Base-by-base conservation (phyloP, 2,329 filamentous ascomycete genomes). In the Aureobasidium zeae region DNA sequence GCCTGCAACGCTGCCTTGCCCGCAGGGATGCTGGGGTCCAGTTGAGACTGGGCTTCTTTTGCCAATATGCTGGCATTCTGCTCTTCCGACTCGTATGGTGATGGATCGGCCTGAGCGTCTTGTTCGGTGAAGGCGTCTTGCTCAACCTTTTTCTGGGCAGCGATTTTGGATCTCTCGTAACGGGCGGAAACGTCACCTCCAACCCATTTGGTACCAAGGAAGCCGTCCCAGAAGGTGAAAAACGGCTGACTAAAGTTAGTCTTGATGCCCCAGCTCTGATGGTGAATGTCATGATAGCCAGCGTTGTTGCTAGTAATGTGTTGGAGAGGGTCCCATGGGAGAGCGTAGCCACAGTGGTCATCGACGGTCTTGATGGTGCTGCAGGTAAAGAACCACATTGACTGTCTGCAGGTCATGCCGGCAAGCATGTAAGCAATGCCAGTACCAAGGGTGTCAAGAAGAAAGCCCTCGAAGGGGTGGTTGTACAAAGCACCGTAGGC, bases 241-340 rank as follows among this genome's bases (percentile, higher is more conserved):
- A 46, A 46, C 6, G 44, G 36, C 30, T 46, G 44, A 4, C 81
- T 83, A 63, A 86, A 93, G 66, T 93, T 93, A 51, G 82, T 84
- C 74, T 96, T 98, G 73, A 98, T 94, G 46, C 91, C 91, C 88
- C 89, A 96, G 64, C 85, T 93, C 66, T 98, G 91, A 67, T 98
- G 91, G 65, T 98, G 91, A 47, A 98, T 89, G 59, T 98, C 91
- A 60, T 98, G 91, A 64, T 96, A 98, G 25, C 81, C 82, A 19
- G 91, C 89, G 55, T 96, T 95, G 71, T 98, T 96, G 61, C 83
- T 83, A 32, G 88, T 94, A 49, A 96, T 73, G 59, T 83, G 80
- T 71, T 95, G 88, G 43, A 96, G 71, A 2, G 89, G 89, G 62
- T 98, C 91, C 78, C 83, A 96, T 1, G 91, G 91, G 49, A 98